A percentile compares a stretch with the other conserved stretches of the same genome.
These are phyloP conservation scores for Diaporthe longicolla DNA, from an alignment of 2,329 filamentous ascomycete genomes.

Conservation along the genomic window DNA sequence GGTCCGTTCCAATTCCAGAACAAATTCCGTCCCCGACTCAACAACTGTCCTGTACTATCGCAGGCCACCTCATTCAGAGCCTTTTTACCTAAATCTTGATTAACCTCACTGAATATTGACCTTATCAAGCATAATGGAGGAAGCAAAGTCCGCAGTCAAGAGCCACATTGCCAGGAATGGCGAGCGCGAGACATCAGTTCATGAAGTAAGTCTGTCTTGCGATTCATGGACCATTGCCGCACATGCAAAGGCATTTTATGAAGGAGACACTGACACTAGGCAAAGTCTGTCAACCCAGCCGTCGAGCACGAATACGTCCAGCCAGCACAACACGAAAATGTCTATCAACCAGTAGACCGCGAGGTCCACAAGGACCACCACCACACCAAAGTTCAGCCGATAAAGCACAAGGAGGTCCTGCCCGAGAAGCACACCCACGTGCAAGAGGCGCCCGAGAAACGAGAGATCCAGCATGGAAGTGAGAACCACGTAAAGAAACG, in stretches of 20 bases:
- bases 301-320: not conserved
- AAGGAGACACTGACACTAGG: not conserved
- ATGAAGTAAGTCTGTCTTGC: not conserved
- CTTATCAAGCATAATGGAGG: not conserved
- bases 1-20: not conserved
- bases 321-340: not conserved
- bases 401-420: not conserved
- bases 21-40: too few relatives aligned
- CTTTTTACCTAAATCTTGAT: too few relatives aligned
- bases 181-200: not conserved
- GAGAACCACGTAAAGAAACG: not conserved
- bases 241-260: not conserved
- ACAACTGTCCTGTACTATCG: not conserved
- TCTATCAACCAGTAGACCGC: not conserved
- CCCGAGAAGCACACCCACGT: not conserved
- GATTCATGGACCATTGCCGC: not conserved
- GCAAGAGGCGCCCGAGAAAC: not conserved
- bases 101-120: too few relatives aligned
- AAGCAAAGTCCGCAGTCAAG: not conserved
- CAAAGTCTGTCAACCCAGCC: not conserved
- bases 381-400: not conserved
- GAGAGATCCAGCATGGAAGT: not conserved
- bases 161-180: not conserved
- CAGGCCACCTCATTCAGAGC: too few relatives aligned
- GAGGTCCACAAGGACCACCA: conserved; percentile 3